These are phyloP conservation scores for Tolypocladium nubicola DNA, from an alignment of 2,329 filamentous ascomycete species.

Conservation along the genomic window DNA sequence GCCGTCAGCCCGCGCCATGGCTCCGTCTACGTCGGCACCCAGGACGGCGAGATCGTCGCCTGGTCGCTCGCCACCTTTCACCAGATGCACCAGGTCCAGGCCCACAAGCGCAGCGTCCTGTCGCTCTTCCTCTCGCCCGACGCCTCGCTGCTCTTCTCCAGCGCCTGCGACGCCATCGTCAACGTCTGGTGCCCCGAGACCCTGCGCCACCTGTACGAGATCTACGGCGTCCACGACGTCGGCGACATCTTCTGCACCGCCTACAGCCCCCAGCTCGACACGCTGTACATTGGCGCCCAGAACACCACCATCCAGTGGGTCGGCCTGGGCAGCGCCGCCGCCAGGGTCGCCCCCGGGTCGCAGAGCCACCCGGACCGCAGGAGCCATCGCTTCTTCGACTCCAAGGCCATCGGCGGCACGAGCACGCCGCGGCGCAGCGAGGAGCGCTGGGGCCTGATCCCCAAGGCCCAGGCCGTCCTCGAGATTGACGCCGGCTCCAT, in stretches of 20 bases:
- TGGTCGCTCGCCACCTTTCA: constrained; percentile 88
- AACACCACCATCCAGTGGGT: constrained; percentile 96
- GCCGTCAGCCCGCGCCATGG: constrained; percentile 67
- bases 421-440: constrained; percentile 64
- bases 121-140: constrained; percentile 73
- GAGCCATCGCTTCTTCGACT: constrained; percentile 89
- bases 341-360: constrained; percentile 49
- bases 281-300: constrained; percentile 83
- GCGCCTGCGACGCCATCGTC: constrained; percentile 84
- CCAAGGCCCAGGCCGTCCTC: constrained; percentile 45
- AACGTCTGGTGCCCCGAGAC: constrained; percentile 83
- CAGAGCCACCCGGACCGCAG: constrained; percentile 64
- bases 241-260: constrained; percentile 94
- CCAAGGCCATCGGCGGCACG: constrained; percentile 70
- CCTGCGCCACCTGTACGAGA: constrained; percentile 70
- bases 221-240: constrained; percentile 88
- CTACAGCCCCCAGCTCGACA: constrained; percentile 70
- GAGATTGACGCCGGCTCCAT: constrained; percentile 77
- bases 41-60: constrained; percentile 84
- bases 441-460: constrained; percentile 44
- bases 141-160: constrained; percentile 72
- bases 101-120: constrained; percentile 84
- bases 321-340: constrained; percentile 53
- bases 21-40: constrained; percentile 83
- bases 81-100: constrained; percentile 66